Conservation (phyloP, 805 yeast genomes). For the Crinitomyces ghanaensis region DNA sequence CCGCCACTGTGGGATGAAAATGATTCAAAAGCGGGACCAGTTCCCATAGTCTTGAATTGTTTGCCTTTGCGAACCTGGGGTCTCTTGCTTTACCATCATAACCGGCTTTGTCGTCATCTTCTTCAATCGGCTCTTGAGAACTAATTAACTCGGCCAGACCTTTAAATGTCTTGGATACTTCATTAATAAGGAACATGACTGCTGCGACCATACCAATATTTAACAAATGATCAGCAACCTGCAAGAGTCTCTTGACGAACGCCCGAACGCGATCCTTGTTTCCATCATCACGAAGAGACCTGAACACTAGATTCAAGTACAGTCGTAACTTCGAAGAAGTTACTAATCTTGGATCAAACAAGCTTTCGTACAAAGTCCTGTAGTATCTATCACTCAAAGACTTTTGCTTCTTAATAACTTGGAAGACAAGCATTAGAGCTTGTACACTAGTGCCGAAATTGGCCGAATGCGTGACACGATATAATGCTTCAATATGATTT, state of each 20-base stretch:
- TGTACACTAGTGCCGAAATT: conserved; percentile 92
- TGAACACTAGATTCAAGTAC: conserved; percentile 75
- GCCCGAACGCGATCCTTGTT: conserved; percentile 60
- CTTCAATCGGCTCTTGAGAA: conserved; percentile 28
- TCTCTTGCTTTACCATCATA: conserved; percentile 88
- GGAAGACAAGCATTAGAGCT: conserved; percentile 76
- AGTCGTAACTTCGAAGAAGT: conserved; percentile 89
- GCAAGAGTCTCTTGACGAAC: conserved; percentile 81
- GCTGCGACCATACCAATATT: conserved; percentile 84
- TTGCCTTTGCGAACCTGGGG: conserved; percentile 85
- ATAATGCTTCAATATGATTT: conserved; percentile 71
- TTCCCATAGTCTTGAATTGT: conserved; percentile 79
- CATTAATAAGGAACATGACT: conserved; percentile 60
- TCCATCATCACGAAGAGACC: conserved; percentile 64
- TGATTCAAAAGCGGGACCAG: conserved; percentile 59
- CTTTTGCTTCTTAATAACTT: conserved; percentile 51
- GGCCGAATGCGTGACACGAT: conserved; percentile 83
- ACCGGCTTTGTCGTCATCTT: conserved; percentile 17
- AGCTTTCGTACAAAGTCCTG: conserved; percentile 79
- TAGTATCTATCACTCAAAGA: conserved; percentile 46
- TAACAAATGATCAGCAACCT: conserved; percentile 74
- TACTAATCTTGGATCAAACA: conserved; percentile 72
- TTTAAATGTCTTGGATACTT: conserved; percentile 47
- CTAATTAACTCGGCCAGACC: conserved; percentile 52
- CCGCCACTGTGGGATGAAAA: conserved; percentile 84